Percentiles rank a stretch among this genome's conserved stretches.
These are phyloP conservation scores for Durio zibethinus DNA, from an alignment of 345 rosid genomes.

Conservation along the genomic window DNA sequence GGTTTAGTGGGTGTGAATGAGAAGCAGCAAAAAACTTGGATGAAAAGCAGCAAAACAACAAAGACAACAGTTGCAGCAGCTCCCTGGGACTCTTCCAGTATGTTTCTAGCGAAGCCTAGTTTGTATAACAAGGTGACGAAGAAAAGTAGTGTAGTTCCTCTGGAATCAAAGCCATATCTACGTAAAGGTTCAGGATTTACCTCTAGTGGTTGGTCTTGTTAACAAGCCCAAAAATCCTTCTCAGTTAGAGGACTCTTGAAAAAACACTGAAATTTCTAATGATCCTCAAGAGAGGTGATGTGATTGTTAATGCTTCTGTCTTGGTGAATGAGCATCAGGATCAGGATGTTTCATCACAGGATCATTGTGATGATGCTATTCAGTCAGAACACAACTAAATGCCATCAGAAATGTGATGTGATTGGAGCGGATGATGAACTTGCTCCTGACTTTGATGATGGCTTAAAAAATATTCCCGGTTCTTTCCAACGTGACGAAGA, in stretches of 20 bases:
- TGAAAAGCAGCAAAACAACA: conserved; percentile 32
- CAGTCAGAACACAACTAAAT: conserved; percentile 27
- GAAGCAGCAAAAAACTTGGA: conserved; percentile 31
- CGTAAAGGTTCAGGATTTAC: conserved; percentile 46
- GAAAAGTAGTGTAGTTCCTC: conserved; percentile 58
- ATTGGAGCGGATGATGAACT: conserved; percentile 25
- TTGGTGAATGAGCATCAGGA: conserved; percentile 26
- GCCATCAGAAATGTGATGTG: conserved; percentile 25
- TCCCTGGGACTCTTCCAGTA: conserved; percentile 30
- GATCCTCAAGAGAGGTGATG: conserved; percentile 32
- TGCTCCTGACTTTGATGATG: conserved; percentile 21
- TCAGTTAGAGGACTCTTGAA: conserved; percentile 27
- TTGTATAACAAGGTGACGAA: conserved; percentile 48
- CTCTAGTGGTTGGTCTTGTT: conserved; percentile 23
- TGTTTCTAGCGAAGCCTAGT: conserved; percentile 41
- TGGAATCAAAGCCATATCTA: conserved; percentile 49
- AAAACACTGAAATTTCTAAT: conserved; percentile 21
- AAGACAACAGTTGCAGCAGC: conserved; percentile 32
- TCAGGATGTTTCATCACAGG: conserved; percentile 22
- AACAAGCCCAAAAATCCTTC: conserved; percentile 32
- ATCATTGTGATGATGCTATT: conserved; percentile 15
- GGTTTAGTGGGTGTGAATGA: conserved; percentile 31
- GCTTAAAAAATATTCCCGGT: conserved; percentile 21
- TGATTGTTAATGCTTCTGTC: conserved; percentile 25
- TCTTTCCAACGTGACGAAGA: conserved; percentile 34